These are phyloP conservation scores for Wallacemonas rigidus DNA, from an alignment of 208 protist genomes.

Conservation along the genomic window DNA sequence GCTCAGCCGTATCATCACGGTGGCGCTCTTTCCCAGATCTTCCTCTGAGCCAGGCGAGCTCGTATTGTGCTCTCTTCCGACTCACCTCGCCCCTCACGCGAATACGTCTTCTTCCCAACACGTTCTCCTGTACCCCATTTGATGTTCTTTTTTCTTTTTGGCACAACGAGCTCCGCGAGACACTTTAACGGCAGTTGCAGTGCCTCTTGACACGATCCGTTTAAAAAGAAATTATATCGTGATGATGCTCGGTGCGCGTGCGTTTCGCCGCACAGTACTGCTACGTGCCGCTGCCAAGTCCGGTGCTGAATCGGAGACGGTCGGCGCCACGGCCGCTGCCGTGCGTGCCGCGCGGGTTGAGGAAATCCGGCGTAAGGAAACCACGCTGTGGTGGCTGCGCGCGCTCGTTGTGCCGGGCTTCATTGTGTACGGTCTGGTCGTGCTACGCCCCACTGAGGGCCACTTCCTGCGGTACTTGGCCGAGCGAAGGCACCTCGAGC, in stretches of 20 bases:
- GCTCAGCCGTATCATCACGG: no score
- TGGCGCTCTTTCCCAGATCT: no score
- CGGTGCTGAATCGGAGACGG: neutral
- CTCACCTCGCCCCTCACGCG: no score
- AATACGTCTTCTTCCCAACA: no score
- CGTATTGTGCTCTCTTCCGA: no score
- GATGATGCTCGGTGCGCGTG: neutral
- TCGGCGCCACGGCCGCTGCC: neutral
- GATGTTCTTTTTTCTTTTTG: no score
- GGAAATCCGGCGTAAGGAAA: slow-evolving; percentile 50
- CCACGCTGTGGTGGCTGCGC: slow-evolving; percentile 48
- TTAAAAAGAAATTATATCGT: neutral
- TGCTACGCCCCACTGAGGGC: slow-evolving; percentile 69
- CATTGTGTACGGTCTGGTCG: slow-evolving; percentile 52
- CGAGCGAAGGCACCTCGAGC: slow-evolving; percentile 66
- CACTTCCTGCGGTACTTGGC: slow-evolving; percentile 80
- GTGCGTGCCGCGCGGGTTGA: slow-evolving; percentile 21
- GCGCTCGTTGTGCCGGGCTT: slow-evolving; percentile 62
- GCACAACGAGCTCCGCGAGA: no score
- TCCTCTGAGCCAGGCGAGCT: no score
- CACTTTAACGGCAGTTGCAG: no score
- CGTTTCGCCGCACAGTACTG: neutral
- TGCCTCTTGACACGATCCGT: no score
- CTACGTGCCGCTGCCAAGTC: neutral
- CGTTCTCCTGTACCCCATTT: no score